phyloP scores from a whole-genome alignment of 2,329 filamentous ascomycete genomes.

The Chaetomium sp. region DNA sequence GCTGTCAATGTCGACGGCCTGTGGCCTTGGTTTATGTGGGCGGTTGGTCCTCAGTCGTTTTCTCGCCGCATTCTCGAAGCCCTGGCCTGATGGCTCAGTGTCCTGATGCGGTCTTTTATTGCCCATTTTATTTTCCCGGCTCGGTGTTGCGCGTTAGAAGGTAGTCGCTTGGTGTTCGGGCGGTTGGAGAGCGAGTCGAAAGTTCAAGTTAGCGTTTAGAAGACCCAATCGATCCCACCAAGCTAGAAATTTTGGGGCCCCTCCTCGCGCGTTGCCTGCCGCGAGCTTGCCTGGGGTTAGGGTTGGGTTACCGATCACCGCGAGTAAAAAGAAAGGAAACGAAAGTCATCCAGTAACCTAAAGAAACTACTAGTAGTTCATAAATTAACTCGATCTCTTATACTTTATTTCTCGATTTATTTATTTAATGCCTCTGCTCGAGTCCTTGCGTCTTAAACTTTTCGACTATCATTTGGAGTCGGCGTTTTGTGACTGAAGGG shows the following conservation, averaged over 20 bases:
- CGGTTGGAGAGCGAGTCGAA: background rate
- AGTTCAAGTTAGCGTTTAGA: background rate
- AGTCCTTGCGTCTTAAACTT: no score
- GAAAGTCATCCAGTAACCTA: no score
- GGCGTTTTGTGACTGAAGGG: no score
- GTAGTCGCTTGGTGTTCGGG: background rate
- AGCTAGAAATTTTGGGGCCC: conserved; percentile 25
- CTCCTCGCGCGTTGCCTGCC: conserved; percentile 8
- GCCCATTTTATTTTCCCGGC: conserved; percentile 38
- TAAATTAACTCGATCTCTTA: no score
- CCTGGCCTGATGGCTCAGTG: conserved; percentile 29
- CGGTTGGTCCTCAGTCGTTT: conserved; percentile 39
- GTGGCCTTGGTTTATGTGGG: conserved; percentile 41
- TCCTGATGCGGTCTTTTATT: conserved; percentile 38
- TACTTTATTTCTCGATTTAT: no score
- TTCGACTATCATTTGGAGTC: no score
- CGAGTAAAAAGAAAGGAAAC: no score
- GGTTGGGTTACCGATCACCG: conserved; percentile 2
- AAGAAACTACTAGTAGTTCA: no score
- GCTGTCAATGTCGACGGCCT: conserved; percentile 50
- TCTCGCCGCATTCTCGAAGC: conserved; percentile 27
- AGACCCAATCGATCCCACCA: background rate
- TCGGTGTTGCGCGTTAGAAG: background rate
- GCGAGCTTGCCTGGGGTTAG: conserved; percentile 27
- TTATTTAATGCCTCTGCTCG: no score